Conservation (phyloP, 2,329 filamentous ascomycete genomes). For the Clarireedia homoeocarpa region DNA sequence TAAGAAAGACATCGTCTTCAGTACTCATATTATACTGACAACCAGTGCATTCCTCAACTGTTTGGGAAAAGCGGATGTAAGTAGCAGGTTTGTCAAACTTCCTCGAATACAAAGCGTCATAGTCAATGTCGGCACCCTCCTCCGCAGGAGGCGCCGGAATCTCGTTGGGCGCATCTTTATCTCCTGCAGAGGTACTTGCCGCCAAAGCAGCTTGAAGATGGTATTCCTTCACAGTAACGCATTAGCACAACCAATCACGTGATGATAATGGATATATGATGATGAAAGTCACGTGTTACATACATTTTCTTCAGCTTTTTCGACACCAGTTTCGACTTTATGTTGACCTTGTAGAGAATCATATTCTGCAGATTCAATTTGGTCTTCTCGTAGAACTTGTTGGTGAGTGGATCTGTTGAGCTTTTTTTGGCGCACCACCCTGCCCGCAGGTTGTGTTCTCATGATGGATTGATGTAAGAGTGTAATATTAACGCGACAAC, state of each 20-base stretch:
- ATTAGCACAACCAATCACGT: too few species aligned
- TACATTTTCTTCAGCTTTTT: slow-evolving; percentile 95
- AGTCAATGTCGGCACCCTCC: slow-evolving; percentile 60
- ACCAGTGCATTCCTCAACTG: slow-evolving; percentile 89
- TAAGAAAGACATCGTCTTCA: slow-evolving; percentile 81
- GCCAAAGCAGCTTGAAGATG: slow-evolving; percentile 30
- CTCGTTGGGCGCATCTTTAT: slow-evolving; percentile 26
- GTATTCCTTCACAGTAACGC: slow-evolving; percentile 23
- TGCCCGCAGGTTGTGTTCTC: slow-evolving; percentile 25
- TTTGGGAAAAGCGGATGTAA: slow-evolving; percentile 97
- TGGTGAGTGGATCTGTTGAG: slow-evolving; percentile 29
- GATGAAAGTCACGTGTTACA: slow-evolving; percentile 37
- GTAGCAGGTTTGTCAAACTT: slow-evolving; percentile 77
- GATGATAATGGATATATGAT: slow-evolving; percentile 2
- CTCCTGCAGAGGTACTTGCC: slow-evolving; percentile 15
- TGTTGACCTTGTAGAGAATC: slow-evolving; percentile 64
- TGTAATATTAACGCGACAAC: slow-evolving; percentile 9
- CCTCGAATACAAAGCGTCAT: slow-evolving; percentile 80
- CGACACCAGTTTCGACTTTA: slow-evolving; percentile 91
- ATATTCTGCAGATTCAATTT: slow-evolving; percentile 81
- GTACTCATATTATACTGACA: slow-evolving; percentile 90
- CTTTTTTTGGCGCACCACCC: slow-evolving; percentile 50
- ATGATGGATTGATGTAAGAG: slow-evolving; percentile 13
- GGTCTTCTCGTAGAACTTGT: slow-evolving; percentile 70
- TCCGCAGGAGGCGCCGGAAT: slow-evolving; percentile 59